Evolutionary conservation across 257 asterid genomes (phyloP).

Genomic region (Penstemon davidsonii): DNA sequence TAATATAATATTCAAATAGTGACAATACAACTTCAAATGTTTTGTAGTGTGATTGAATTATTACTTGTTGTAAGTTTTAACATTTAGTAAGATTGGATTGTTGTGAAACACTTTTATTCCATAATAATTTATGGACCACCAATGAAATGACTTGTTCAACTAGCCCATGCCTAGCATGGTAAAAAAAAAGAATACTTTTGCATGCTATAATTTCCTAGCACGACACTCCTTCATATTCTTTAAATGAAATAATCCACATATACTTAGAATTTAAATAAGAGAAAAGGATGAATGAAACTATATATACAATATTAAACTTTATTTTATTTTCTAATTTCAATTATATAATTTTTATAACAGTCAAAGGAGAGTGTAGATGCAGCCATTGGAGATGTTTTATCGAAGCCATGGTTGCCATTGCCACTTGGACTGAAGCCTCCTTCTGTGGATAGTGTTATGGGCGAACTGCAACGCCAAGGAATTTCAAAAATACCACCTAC

Average conservation of each 20-base stretch:
- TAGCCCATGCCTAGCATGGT: not conserved
- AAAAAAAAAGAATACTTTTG: not conserved
- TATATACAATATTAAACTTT: not conserved
- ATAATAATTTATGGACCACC: conserved; percentile 4
- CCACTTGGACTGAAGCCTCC: conserved; percentile 95
- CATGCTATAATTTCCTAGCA: too few species aligned
- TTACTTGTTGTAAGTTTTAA: too few species aligned
- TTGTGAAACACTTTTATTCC: conserved; percentile 4
- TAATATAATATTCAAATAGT: too few species aligned
- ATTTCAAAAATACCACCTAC: conserved; percentile 68
- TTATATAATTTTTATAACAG: too few species aligned
- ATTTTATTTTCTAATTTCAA: not conserved
- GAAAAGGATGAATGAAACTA: too few species aligned
- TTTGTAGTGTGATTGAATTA: too few species aligned
- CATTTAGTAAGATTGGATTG: conserved; percentile 1
- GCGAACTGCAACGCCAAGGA: conserved; percentile 80
- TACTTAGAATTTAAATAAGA: too few species aligned
- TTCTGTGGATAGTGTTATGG: conserved; percentile 62
- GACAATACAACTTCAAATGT: too few species aligned
- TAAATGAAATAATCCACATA: too few species aligned
- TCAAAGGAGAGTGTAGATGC: conserved; percentile 93
- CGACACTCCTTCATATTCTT: too few species aligned
- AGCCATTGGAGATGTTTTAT: conserved; percentile 78
- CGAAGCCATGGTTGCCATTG: conserved; percentile 91
- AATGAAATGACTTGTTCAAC: not conserved